Evolutionary conservation across 495 filamentous ascomycete species (phyloP).

Genomic region (Terfezia claveryi): DNA sequence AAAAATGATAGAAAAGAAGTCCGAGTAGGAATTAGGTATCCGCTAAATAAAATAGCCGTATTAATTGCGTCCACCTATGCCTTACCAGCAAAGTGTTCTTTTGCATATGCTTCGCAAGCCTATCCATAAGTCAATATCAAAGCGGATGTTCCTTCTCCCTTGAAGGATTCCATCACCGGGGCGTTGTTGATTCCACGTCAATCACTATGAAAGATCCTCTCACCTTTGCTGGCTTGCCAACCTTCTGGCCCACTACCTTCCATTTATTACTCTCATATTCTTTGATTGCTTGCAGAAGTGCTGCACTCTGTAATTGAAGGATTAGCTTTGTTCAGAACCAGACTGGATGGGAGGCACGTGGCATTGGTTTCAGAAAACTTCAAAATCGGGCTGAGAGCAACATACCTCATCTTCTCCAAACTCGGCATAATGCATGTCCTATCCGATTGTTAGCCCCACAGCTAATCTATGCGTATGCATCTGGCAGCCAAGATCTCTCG

Average conservation of each 20-base stretch:
- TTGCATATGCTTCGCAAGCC: slow-evolving; percentile 97
- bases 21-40: too few species aligned
- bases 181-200: neutral
- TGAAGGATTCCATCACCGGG: neutral
- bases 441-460: neutral
- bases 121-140: slow-evolving; percentile 21
- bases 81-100: slow-evolving; percentile 54
- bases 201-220: slow-evolving; percentile 2
- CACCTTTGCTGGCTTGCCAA: slow-evolving; percentile 95
- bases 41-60: too few species aligned
- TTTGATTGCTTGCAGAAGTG: slow-evolving; percentile 81
- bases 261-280: slow-evolving; percentile 97
- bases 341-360: neutral
- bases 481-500: neutral
- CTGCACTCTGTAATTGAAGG: slow-evolving; percentile 38
- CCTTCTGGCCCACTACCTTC: slow-evolving; percentile 89
- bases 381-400: slow-evolving; percentile 1
- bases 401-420: slow-evolving; percentile 93
- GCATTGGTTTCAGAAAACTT: too few species aligned
- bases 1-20: too few species aligned
- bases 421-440: slow-evolving; percentile 99
- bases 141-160: neutral
- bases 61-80: neutral
- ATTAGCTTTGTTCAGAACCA: neutral
- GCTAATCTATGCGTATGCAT: neutral